Percentiles rank a stretch among this genome's conserved stretches.
Conservation (phyloP, 2,329 filamentous ascomycete genomes). For the Tothia fuscella region DNA sequence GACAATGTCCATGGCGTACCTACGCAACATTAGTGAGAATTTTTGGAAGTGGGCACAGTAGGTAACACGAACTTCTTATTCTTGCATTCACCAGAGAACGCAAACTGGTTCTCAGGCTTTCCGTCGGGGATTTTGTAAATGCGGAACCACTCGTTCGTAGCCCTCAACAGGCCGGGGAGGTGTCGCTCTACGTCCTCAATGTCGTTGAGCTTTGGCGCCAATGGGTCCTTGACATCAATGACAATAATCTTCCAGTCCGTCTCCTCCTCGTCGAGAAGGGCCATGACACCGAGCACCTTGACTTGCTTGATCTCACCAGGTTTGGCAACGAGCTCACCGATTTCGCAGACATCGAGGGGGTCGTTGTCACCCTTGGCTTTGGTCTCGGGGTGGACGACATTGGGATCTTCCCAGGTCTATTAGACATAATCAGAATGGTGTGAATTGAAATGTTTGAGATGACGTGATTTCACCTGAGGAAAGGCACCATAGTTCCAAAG, state of each 20-base stretch:
- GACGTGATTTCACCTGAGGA: constrained; percentile 61
- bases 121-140: constrained; percentile 99
- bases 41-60: not conserved
- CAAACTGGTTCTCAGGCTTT: constrained; percentile 99
- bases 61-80: constrained; percentile 67
- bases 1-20: constrained; percentile 89
- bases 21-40: constrained; percentile 23
- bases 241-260: constrained; percentile 99
- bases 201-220: constrained; percentile 93
- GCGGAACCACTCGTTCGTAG: constrained; percentile 99
- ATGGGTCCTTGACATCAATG: constrained; percentile 94
- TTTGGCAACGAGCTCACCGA: constrained; percentile 95
- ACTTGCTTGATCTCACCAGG: constrained; percentile 97
- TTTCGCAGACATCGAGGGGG: constrained; percentile 98
- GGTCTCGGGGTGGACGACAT: constrained; percentile 90
- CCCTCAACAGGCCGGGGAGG: constrained; percentile 88
- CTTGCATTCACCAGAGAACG: constrained; percentile 99
- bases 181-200: constrained; percentile 98
- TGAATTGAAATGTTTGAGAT: not conserved
- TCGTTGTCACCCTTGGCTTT: constrained; percentile 99
- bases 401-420: constrained; percentile 98
- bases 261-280: constrained; percentile 97
- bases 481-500: constrained; percentile 99
- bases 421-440: constrained; percentile 8
- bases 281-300: constrained; percentile 99